phyloP scores from a whole-genome alignment of 2,329 filamentous ascomycete genomes.

The Microcyclospora tardicrescens region DNA sequence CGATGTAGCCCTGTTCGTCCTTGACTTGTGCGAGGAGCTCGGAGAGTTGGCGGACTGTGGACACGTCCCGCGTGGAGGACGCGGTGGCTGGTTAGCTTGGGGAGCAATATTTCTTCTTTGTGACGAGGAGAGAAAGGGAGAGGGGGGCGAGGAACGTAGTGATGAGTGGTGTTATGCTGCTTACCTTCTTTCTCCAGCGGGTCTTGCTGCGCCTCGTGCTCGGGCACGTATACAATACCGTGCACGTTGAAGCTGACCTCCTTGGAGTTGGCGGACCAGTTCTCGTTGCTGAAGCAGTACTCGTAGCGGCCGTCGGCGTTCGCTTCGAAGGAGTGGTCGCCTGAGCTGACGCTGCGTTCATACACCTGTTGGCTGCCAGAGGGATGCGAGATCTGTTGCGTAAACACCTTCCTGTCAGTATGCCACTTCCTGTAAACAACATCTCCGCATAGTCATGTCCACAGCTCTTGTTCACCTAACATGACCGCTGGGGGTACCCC shows the following conservation, averaged over 20 bases:
- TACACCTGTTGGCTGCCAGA: constrained; percentile 61
- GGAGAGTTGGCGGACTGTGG: constrained; percentile 64
- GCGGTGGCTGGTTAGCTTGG: too few species aligned
- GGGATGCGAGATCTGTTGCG: constrained; percentile 80
- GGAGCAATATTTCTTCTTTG: constrained; percentile 6
- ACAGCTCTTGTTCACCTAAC: too few species aligned
- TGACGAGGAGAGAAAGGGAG: too few species aligned
- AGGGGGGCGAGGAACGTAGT: background rate
- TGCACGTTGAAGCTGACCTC: constrained; percentile 99
- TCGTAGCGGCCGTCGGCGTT: constrained; percentile 73
- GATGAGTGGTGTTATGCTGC: background rate
- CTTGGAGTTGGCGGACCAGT: constrained; percentile 91
- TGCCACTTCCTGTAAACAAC: too few species aligned
- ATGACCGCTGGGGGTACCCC: too few species aligned
- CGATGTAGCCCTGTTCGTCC: constrained; percentile 95
- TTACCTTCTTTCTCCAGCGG: constrained; percentile 82
- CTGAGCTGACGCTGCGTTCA: constrained; percentile 70
- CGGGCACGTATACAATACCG: constrained; percentile 92
- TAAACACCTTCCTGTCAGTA: background rate
- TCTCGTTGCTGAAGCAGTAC: constrained; percentile 99
- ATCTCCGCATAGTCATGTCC: too few species aligned
- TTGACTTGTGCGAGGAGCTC: constrained; percentile 85
- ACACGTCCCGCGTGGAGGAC: background rate
- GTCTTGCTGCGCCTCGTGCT: constrained; percentile 70
- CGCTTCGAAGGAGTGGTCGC: constrained; percentile 86